Evolutionary conservation across 2,329 filamentous ascomycete species (phyloP).

Genomic region (Xylaria sp.): DNA sequence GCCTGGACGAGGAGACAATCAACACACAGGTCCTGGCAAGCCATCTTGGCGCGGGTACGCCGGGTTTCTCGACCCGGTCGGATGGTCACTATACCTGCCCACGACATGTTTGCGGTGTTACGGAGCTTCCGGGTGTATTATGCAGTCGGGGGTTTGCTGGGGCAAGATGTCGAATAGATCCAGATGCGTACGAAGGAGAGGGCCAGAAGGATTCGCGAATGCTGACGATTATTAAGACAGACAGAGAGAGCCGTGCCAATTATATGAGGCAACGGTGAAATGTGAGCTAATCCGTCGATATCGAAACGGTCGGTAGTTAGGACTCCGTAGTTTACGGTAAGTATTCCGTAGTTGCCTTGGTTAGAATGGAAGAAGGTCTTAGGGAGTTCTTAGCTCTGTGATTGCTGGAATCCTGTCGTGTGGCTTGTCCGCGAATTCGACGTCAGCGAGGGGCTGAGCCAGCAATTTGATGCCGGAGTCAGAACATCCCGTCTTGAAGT

Average conservation of each 20-base stretch:
- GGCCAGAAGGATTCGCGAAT: neutral
- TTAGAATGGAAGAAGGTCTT: neutral
- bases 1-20: slow-evolving; percentile 41
- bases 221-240: neutral
- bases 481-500: neutral
- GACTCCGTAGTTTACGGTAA: neutral
- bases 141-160: slow-evolving; percentile 1
- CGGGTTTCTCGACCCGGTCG: neutral
- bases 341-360: no score
- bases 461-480: neutral
- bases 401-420: neutral
- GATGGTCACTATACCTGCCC: slow-evolving; percentile 51
- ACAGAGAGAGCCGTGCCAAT: neutral
- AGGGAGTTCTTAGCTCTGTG: neutral
- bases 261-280: neutral
- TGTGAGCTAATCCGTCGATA: neutral
- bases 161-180: neutral
- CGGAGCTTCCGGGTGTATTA: slow-evolving; percentile 3
- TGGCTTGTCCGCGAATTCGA: neutral
- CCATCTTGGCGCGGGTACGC: neutral
- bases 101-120: slow-evolving; percentile 53
- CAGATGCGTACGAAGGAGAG: neutral
- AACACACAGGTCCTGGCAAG: slow-evolving; percentile 6
- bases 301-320: neutral
- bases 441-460: slow-evolving; percentile 1